Base-by-base conservation (phyloP, 768 basidiomycete genomes). In the Pleurotus giganteus region DNA sequence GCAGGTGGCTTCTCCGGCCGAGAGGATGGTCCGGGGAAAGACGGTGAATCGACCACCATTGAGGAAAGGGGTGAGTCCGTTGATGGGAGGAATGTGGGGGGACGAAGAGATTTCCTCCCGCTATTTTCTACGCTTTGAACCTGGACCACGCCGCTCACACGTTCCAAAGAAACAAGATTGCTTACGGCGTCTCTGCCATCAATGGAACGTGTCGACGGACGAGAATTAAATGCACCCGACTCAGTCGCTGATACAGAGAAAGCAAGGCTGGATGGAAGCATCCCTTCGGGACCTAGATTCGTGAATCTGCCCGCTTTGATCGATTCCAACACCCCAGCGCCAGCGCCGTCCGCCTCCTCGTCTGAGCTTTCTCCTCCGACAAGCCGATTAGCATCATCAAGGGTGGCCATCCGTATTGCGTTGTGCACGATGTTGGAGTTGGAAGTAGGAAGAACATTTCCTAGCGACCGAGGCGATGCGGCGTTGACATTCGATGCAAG, bases 291-390 rank as follows among this genome's bases (percentile, higher is more conserved):
- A 19, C 84, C 84, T 21, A 75, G 61, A 60, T 86, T 85, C 51
- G 79, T 77, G 13, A 84, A 65, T 51, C 76, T 71, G 21, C 81
- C 81, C 58, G 74, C 76, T 57, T 67, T 73, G 47, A 86, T 60
- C 42, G 84, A 71, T 19, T 81, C 77, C 26, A 82, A 61, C 6
- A 82, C 67, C 57, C 83, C 82, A 62, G 77, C 79, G 56, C 76
- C 64, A 15, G 61, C 66, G 54, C 77, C 75, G 37, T 74, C 76
- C 60, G 83, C 83, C 19, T 78, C 74, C 54, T 86, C 85, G 46
- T 79, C 82, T 28, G 69, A 82, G 51, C 82, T 85, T 44, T 83
- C 82, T 27, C 71, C 76, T 3, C 80, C 83, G 15, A 82, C 71
- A 7, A 88, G 72, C 15, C 68, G 74, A 32, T 72, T 68, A 21